These are phyloP conservation scores for Podospora fimiseda DNA, from an alignment of 495 filamentous ascomycete species.

Conservation along the genomic window DNA sequence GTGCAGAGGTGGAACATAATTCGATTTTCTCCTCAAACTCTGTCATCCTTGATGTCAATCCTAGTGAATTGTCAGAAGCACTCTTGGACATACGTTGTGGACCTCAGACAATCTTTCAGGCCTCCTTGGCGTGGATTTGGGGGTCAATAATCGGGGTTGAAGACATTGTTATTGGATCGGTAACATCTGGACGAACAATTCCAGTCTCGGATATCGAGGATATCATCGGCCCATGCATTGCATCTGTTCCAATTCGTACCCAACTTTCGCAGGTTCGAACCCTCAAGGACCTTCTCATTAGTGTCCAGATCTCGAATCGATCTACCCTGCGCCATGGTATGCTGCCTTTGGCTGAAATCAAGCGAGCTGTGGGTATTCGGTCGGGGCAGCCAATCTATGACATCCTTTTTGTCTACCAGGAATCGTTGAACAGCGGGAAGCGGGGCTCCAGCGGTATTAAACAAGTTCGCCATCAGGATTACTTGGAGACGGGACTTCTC, in stretches of 20 bases:
- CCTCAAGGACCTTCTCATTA: constrained; percentile 51
- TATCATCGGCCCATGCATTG: constrained; percentile 66
- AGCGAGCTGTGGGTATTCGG: constrained; percentile 44
- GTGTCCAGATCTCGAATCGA: constrained; percentile 54
- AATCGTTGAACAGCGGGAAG: constrained; percentile 45
- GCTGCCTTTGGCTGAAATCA: constrained; percentile 61
- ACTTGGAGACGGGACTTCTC: constrained; percentile 65
- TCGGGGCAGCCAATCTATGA: constrained; percentile 54
- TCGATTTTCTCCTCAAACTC: constrained; percentile 11
- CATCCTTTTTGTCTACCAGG: constrained; percentile 70
- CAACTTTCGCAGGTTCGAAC: constrained; percentile 40
- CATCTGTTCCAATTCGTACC: constrained; percentile 60
- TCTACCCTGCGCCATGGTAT: constrained; percentile 52
- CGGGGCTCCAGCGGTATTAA: constrained; percentile 19
- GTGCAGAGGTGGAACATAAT: constrained; percentile 6
- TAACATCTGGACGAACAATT: constrained; percentile 67
- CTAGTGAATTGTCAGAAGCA: neutral
- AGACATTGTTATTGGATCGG: constrained; percentile 69
- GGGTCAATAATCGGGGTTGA: constrained; percentile 51
- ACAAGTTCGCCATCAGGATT: constrained; percentile 52
- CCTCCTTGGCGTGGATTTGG: constrained; percentile 61
- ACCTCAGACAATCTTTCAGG: constrained; percentile 64
- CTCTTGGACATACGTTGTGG: constrained; percentile 19
- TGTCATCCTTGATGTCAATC: constrained; percentile 20
- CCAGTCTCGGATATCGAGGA: constrained; percentile 60